phyloP scores from a whole-genome alignment of 2,329 filamentous ascomycete species.

The Albifimbria verrucaria region DNA sequence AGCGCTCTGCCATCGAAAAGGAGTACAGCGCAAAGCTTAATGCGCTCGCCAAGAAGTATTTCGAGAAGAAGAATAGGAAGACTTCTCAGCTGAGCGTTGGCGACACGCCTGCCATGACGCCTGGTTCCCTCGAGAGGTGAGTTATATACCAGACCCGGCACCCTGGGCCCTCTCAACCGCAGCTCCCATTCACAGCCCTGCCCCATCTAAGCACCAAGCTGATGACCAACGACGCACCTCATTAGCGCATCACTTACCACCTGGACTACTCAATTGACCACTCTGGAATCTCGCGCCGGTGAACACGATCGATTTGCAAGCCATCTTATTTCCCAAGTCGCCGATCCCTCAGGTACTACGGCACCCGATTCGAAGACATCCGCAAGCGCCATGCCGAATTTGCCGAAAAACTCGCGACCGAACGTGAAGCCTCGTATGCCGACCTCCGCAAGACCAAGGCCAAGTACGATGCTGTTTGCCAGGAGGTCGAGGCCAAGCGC shows the following conservation, averaged over 20 bases:
- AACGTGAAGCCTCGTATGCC: slow-evolving; percentile 77
- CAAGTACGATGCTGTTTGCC: slow-evolving; percentile 89
- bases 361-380: slow-evolving; percentile 78
- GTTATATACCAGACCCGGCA: background rate
- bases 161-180: background rate
- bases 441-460: slow-evolving; percentile 88
- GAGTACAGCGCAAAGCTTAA: slow-evolving; percentile 90
- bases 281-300: slow-evolving; percentile 79
- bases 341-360: slow-evolving; percentile 77
- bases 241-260: slow-evolving; percentile 87
- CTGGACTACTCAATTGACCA: slow-evolving; percentile 91
- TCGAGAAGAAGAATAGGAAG: slow-evolving; percentile 93
- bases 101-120: slow-evolving; percentile 88
- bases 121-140: slow-evolving; percentile 87
- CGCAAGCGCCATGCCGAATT: slow-evolving; percentile 90
- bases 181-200: background rate
- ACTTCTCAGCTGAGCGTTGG: slow-evolving; percentile 85
- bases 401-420: slow-evolving; percentile 81
- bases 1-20: slow-evolving; percentile 90
- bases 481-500: slow-evolving; percentile 89
- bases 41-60: slow-evolving; percentile 90
- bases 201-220: slow-evolving; percentile 4
- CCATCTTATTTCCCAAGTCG: slow-evolving; percentile 75
- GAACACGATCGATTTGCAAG: slow-evolving; percentile 85
- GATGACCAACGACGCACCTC: slow-evolving; percentile 19